Conservation (phyloP, 352 stramenopile species). For the Thraustochytrium sp. region DNA sequence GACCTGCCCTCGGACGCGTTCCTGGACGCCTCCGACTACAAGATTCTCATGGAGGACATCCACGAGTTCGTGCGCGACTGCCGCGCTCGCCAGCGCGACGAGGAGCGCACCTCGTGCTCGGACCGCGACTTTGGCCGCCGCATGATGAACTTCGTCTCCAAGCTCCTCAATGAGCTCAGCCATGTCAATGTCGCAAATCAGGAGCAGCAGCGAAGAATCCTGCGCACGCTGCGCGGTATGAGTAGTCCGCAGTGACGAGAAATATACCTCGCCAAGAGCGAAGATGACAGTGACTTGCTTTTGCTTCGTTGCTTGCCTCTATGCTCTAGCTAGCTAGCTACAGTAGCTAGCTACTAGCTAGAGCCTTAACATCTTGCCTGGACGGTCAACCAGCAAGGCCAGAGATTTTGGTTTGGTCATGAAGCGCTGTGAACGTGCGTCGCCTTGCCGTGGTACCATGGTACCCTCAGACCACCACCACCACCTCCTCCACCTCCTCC, state of each 20-base stretch:
- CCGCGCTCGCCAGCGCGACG: background rate
- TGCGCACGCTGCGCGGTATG: background rate
- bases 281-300: too few species aligned
- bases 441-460: too few species aligned
- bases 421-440: too few species aligned
- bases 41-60: conserved; percentile 20
- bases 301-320: too few species aligned
- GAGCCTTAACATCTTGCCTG: too few species aligned
- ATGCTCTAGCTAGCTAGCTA: too few species aligned
- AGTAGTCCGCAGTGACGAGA: background rate
- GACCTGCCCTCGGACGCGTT: background rate
- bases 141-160: conserved; percentile 40
- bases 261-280: too few species aligned
- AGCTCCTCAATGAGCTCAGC: conserved; percentile 34
- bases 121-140: conserved; percentile 25
- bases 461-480: too few species aligned
- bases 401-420: too few species aligned
- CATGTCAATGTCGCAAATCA: background rate
- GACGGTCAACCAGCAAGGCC: too few species aligned
- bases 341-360: too few species aligned
- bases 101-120: background rate
- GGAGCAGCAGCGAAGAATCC: background rate
- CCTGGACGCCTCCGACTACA: conserved; percentile 18
- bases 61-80: conserved; percentile 36
- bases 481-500: too few species aligned